Conservation (phyloP, 1,284 basidiomycete species). For the Pseudozyma flocculosa region DNA sequence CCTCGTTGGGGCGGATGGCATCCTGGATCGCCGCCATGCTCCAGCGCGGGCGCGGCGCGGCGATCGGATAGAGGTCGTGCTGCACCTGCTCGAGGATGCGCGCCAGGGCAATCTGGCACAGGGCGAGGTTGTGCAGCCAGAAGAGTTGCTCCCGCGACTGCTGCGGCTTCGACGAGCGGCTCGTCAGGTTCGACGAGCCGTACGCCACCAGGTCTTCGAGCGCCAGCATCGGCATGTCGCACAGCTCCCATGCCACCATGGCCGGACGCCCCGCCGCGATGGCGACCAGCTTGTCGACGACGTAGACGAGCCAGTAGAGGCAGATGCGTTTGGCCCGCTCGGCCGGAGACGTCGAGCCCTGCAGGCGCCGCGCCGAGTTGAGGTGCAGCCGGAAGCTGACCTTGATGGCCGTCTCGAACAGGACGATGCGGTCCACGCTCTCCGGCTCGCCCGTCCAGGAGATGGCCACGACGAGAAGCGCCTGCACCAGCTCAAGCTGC, state of each 20-base stretch:
- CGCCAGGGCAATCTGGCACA: not conserved
- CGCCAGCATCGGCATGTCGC: not conserved
- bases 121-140: not conserved
- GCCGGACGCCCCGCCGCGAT: not conserved
- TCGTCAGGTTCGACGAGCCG: not conserved
- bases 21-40: not conserved
- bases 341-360: not conserved
- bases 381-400: not conserved
- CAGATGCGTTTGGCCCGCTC: not conserved
- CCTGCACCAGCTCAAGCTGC: not conserved
- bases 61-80: not conserved
- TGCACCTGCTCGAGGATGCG: not conserved
- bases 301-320: not conserved
- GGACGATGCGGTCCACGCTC: not conserved
- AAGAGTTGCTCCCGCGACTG: not conserved
- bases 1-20: not conserved
- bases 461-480: not conserved
- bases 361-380: not conserved
- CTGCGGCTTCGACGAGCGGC: not conserved
- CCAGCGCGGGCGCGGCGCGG: not conserved
- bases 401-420: slow-evolving; percentile 1
- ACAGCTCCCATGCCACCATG: not conserved
- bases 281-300: slow-evolving; percentile 1
- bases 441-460: not conserved
- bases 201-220: not conserved